A percentile compares a stretch with the other conserved stretches of the same genome.
phyloP scores from a whole-genome alignment of 2,329 filamentous ascomycete species.

The Trichoderma polysporum region DNA sequence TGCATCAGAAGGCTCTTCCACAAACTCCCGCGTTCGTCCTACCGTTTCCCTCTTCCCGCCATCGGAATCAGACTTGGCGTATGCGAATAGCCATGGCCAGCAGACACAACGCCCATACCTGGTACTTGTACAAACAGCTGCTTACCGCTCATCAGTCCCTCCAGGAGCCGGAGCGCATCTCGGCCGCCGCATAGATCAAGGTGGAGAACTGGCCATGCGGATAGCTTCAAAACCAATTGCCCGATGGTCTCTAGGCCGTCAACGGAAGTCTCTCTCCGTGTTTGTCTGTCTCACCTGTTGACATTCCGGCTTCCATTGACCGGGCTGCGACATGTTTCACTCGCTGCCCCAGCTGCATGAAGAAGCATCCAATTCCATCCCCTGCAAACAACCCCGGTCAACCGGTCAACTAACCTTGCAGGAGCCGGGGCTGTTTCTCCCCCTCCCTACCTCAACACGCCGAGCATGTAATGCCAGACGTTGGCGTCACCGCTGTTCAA shows the following conservation, averaged over 20 bases:
- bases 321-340: slow-evolving; percentile 17
- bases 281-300: slow-evolving; percentile 5
- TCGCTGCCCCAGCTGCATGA: slow-evolving; percentile 11
- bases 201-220: slow-evolving; percentile 2
- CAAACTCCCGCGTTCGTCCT: neutral
- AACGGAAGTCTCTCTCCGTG: neutral
- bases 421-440: slow-evolving; percentile 8
- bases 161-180: neutral
- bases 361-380: slow-evolving; percentile 17
- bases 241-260: neutral
- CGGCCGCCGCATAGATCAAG: neutral
- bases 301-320: neutral
- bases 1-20: neutral
- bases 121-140: neutral
- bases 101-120: neutral
- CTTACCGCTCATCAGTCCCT: neutral
- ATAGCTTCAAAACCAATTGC: slow-evolving; percentile 3
- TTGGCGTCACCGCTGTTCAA: slow-evolving; percentile 16
- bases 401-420: slow-evolving; percentile 16
- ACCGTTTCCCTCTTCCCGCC: neutral
- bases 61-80: neutral
- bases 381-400: slow-evolving; percentile 16
- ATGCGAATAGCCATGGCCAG: neutral
- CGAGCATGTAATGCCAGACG: neutral
- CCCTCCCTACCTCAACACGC: slow-evolving; percentile 12